Evolutionary conservation across 352 stramenopile species (phyloP).

Genomic region (Phytophthora boehmeriae): DNA sequence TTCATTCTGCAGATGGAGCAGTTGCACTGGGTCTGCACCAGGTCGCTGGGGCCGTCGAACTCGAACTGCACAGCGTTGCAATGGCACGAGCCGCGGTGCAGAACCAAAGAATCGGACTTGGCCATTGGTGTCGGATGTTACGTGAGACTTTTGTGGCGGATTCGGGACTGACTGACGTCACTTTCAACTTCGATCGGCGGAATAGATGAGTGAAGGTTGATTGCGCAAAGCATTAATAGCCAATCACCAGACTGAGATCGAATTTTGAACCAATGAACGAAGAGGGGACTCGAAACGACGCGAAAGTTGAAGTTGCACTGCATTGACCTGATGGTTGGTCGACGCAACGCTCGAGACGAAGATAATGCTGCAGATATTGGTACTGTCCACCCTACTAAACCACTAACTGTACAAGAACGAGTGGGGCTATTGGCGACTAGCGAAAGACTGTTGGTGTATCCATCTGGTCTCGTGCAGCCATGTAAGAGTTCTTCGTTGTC

Average conservation of each 20-base stretch:
- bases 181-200: constrained; percentile 7
- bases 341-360: constrained; percentile 8
- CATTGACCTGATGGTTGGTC: constrained; percentile 20
- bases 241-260: background rate
- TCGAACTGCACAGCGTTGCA: constrained; percentile 75
- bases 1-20: constrained; percentile 88
- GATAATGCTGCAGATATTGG: background rate
- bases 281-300: constrained; percentile 17
- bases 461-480: constrained; percentile 28
- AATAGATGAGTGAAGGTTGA: constrained; percentile 21
- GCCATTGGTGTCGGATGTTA: background rate
- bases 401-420: constrained; percentile 22
- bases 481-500: constrained; percentile 27
- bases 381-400: background rate
- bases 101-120: background rate
- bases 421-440: constrained; percentile 17
- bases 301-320: constrained; percentile 6
- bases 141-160: background rate
- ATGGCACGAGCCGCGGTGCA: constrained; percentile 55
- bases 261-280: constrained; percentile 10
- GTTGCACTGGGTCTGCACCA: constrained; percentile 81
- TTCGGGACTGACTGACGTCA: constrained; percentile 1
- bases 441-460: constrained; percentile 24
- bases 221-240: background rate
- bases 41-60: constrained; percentile 56